A percentile compares a stretch with the other conserved stretches of the same genome.
Conservation (phyloP, 2,329 filamentous ascomycete species). For the Graphilbum fragrans region DNA sequence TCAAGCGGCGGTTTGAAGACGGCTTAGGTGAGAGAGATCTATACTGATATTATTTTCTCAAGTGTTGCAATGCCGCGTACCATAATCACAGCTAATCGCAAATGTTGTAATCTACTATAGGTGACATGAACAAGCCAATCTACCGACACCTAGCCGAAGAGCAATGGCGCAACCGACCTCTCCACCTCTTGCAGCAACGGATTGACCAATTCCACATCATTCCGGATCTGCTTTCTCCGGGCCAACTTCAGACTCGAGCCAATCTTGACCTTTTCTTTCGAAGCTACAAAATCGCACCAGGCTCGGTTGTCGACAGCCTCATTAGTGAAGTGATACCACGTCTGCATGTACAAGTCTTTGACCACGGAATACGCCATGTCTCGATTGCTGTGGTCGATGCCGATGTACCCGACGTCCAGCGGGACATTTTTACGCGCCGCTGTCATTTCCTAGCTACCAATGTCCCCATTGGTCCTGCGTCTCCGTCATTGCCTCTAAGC, state of each 20-base stretch:
- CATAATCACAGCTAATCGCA: no score
- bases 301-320: slow-evolving; percentile 63
- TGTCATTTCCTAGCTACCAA: slow-evolving; percentile 78
- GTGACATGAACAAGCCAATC: slow-evolving; percentile 91
- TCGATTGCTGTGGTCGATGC: slow-evolving; percentile 79
- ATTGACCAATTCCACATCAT: slow-evolving; percentile 77
- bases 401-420: slow-evolving; percentile 72
- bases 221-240: slow-evolving; percentile 65
- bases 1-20: slow-evolving; percentile 92
- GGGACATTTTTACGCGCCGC: slow-evolving; percentile 64
- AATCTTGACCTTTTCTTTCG: slow-evolving; percentile 78
- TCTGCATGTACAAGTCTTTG: slow-evolving; percentile 75
- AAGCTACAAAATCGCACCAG: slow-evolving; percentile 56
- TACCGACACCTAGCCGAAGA: slow-evolving; percentile 80
- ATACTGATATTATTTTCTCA: background rate
- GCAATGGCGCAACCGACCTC: slow-evolving; percentile 79
- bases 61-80: no score
- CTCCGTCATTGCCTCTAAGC: slow-evolving; percentile 51
- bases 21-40: slow-evolving; percentile 53
- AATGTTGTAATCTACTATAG: slow-evolving; percentile 28
- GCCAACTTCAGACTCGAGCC: slow-evolving; percentile 58
- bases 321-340: slow-evolving; percentile 63
- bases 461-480: slow-evolving; percentile 38
- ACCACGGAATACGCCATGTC: slow-evolving; percentile 68
- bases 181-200: slow-evolving; percentile 70